These are phyloP conservation scores for Fraxinus floribunda DNA, from an alignment of 305 asterid genomes.

Conservation along the genomic window DNA sequence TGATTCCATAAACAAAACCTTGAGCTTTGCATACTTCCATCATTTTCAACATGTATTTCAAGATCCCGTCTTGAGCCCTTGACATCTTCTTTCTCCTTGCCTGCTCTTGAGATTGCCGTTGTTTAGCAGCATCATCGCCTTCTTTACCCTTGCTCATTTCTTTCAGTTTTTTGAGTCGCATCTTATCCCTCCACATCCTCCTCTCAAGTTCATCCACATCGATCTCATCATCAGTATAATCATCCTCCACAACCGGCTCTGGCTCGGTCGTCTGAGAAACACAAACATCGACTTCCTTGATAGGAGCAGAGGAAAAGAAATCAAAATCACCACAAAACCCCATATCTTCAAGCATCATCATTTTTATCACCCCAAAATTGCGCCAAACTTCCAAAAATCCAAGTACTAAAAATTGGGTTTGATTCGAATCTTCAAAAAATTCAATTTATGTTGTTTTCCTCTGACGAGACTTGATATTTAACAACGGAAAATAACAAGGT, in stretches of 20 bases:
- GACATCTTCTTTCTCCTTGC: conserved; percentile 86
- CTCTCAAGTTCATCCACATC: conserved; percentile 81
- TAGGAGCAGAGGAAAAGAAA: conserved; percentile 53
- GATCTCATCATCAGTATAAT: conserved; percentile 72
- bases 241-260: conserved; percentile 56
- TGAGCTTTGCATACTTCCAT: conserved; percentile 86
- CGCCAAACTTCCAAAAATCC: not conserved
- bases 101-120: conserved; percentile 70
- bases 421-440: conserved; percentile 9
- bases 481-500: not conserved
- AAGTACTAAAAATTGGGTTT: not conserved
- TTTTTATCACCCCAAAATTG: conserved; percentile 14
- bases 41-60: conserved; percentile 82
- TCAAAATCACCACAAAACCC: conserved; percentile 71
- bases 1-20: conserved; percentile 71
- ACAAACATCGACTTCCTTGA: conserved; percentile 42
- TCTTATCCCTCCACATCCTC: conserved; percentile 85
- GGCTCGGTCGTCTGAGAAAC: conserved; percentile 35
- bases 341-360: conserved; percentile 79
- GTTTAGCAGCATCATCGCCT: conserved; percentile 41
- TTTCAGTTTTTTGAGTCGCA: conserved; percentile 61
- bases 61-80: conserved; percentile 79
- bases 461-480: not conserved
- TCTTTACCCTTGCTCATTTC: conserved; percentile 62
- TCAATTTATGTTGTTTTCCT: not conserved